These are phyloP conservation scores for Colletotrichum sansevieriae DNA, from an alignment of 2,329 filamentous ascomycete genomes.

Conservation along the genomic window DNA sequence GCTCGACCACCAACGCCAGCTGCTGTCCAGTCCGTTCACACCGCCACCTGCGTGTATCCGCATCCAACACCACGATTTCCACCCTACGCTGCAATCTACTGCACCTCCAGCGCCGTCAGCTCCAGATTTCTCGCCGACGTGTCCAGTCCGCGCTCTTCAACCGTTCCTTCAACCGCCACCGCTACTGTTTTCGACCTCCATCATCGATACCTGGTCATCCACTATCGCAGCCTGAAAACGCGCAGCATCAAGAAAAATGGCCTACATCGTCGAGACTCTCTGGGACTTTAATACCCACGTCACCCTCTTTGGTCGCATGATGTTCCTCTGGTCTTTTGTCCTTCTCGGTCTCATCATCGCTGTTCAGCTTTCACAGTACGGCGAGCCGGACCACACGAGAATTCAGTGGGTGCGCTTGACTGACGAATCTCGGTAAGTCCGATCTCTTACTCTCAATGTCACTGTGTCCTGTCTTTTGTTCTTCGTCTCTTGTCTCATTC, in stretches of 20 bases:
- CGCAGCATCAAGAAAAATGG: conserved; percentile 21
- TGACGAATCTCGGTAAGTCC: conserved; percentile 41
- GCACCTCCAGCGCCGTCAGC: conserved; percentile 16
- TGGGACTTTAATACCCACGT: conserved; percentile 40
- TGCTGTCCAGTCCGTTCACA: conserved; percentile 21
- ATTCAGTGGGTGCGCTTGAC: conserved; percentile 43
- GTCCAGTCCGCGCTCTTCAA: conserved; percentile 10
- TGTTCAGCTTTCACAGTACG: conserved; percentile 43
- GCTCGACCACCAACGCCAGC: background rate
- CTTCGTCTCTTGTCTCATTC: conserved; percentile 6
- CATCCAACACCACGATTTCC: conserved; percentile 18
- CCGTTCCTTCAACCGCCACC: conserved; percentile 22
- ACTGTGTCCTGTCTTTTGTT: background rate
- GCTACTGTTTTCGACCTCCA: background rate
- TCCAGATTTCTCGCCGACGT: conserved; percentile 16
- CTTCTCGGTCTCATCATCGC: conserved; percentile 43
- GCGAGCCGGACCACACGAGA: conserved; percentile 36
- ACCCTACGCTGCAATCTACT: conserved; percentile 23
- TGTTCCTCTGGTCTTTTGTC: conserved; percentile 43
- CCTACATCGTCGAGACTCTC: conserved; percentile 26
- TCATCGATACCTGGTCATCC: background rate
- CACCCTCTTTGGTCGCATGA: conserved; percentile 42
- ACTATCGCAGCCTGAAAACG: conserved; percentile 11
- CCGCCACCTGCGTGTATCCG: conserved; percentile 25
- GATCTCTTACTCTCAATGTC: background rate